phyloP scores from a whole-genome alignment of 768 basidiomycete genomes.

The Boletus sensibilis region DNA sequence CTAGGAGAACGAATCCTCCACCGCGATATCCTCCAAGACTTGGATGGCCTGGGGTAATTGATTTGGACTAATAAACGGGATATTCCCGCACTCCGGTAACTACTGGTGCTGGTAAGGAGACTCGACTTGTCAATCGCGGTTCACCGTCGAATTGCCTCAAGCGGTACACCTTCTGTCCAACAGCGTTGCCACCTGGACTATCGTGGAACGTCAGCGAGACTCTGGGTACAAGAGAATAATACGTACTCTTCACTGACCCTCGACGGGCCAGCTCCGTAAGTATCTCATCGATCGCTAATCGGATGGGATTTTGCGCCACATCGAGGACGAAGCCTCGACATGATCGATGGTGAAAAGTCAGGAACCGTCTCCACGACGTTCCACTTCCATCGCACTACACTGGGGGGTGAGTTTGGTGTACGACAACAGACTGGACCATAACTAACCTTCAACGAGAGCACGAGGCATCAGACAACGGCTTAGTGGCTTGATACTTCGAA shows the following conservation, averaged over 20 bases:
- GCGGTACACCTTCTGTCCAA: constrained; percentile 6
- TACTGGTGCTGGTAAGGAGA: constrained; percentile 10
- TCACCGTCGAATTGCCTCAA: background rate
- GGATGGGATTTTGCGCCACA: constrained; percentile 3
- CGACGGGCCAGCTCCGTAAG: constrained; percentile 17
- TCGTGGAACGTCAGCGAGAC: background rate
- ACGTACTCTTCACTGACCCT: constrained; percentile 25
- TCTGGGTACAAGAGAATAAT: accelerated
- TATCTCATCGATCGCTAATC: constrained; percentile 21
- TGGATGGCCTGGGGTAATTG: constrained; percentile 38
- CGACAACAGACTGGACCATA: background rate
- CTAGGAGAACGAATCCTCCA: background rate
- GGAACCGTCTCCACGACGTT: constrained; percentile 14
- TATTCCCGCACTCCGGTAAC: constrained; percentile 24
- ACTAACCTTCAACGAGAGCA: constrained; percentile 7
- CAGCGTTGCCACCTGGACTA: constrained; percentile 16
- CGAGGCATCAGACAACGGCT: constrained; percentile 21
- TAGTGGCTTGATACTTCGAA: constrained; percentile 1
- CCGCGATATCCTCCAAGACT: constrained; percentile 26
- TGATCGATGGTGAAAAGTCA: constrained; percentile 11
- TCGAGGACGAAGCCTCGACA: constrained; percentile 1
- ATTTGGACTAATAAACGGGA: constrained; percentile 33
- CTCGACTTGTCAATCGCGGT: constrained; percentile 4
- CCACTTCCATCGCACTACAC: constrained; percentile 14
- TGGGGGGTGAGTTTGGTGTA: background rate